Evolutionary conservation across 345 rosid genomes (phyloP).

Genomic region (Eucalyptus guilfoylei): DNA sequence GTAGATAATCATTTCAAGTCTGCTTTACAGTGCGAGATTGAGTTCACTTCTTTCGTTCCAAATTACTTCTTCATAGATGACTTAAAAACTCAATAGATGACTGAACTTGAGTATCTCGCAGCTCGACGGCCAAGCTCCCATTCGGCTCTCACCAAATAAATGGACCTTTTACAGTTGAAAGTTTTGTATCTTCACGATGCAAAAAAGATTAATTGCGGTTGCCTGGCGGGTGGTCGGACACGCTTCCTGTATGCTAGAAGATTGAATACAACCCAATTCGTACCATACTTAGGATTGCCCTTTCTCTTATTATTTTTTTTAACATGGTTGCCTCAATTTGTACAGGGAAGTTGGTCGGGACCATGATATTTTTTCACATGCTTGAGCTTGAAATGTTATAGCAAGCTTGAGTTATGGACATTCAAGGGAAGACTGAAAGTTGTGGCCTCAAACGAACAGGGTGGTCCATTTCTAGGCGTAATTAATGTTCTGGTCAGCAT

Average conservation of each 20-base stretch:
- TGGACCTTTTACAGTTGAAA: not conserved
- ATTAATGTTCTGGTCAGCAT: not conserved
- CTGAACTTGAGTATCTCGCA: not conserved
- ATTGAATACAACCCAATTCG: not conserved
- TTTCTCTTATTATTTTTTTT: no score
- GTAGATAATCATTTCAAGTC: not conserved
- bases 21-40: not conserved
- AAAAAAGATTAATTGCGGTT: not conserved
- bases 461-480: not conserved
- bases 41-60: not conserved
- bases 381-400: not conserved
- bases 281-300: not conserved
- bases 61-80: not conserved
- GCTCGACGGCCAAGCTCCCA: not conserved
- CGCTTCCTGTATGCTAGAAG: not conserved
- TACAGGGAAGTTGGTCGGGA: not conserved
- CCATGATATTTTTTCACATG: not conserved
- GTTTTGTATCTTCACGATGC: not conserved
- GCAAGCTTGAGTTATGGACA: not conserved
- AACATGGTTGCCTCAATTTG: not conserved
- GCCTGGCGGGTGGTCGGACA: not conserved
- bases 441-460: not conserved
- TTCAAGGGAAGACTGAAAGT: not conserved
- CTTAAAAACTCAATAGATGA: not conserved
- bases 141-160: not conserved